Percentiles rank a stretch among this genome's conserved stretches.
These are phyloP conservation scores for Thalassia testudinum DNA, from an alignment of 116 monocot genomes.

Conservation along the genomic window DNA sequence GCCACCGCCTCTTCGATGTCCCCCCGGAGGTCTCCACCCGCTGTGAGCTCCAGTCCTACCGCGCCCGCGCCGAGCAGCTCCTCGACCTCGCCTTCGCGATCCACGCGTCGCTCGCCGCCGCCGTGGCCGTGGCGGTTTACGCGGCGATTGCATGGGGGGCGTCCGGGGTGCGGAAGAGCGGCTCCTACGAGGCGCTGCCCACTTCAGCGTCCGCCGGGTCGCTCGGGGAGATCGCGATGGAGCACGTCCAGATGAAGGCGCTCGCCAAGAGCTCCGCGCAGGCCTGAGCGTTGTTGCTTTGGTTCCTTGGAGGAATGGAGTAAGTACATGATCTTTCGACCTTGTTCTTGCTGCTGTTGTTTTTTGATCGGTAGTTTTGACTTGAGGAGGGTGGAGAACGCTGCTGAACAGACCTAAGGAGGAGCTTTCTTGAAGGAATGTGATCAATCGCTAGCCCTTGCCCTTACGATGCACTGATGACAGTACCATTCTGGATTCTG, in stretches of 20 bases:
- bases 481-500: no score
- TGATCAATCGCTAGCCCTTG: no score
- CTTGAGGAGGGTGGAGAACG: no score
- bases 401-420: no score
- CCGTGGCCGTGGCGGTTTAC: slow-evolving; percentile 19
- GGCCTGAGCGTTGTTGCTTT: slow-evolving; percentile 5
- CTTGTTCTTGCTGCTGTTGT: no score
- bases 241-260: slow-evolving; percentile 64
- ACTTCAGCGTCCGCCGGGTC: slow-evolving; percentile 18
- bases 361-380: no score
- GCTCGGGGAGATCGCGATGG: slow-evolving; percentile 10
- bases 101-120: slow-evolving; percentile 23
- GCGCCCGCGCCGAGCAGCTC: slow-evolving; percentile 30
- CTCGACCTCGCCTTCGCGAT: slow-evolving; percentile 45
- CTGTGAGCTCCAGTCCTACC: slow-evolving; percentile 52
- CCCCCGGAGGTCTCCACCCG: slow-evolving; percentile 19
- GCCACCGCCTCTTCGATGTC: slow-evolving; percentile 46
- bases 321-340: no score
- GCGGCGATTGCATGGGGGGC: slow-evolving; percentile 9
- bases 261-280: slow-evolving; percentile 15
- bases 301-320: no score
- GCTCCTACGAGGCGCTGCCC: slow-evolving; percentile 50
- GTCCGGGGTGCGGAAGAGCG: slow-evolving; percentile 19
- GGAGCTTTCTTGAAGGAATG: no score
- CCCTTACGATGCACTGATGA: no score